These are phyloP conservation scores for Debaryomyces sp. DNA, from an alignment of 1,139 yeast genomes.

Conservation along the genomic window DNA sequence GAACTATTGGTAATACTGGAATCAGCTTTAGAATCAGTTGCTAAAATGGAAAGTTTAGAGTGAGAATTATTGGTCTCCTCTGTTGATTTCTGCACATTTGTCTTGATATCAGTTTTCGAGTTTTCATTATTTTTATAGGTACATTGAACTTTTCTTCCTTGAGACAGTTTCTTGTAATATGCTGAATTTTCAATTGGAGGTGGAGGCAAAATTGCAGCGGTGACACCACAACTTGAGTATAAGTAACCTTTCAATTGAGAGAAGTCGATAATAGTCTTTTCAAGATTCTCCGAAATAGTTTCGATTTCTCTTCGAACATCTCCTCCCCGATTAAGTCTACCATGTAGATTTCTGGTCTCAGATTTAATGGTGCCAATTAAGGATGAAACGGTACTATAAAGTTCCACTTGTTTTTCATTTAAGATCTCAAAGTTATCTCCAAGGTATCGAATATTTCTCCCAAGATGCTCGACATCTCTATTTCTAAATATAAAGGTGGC, in stretches of 20 bases:
- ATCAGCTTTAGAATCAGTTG: neutral
- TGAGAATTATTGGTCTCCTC: neutral
- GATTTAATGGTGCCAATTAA: constrained; percentile 9
- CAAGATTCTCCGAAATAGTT: constrained; percentile 10
- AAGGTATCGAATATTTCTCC: constrained; percentile 2
- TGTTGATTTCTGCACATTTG: neutral
- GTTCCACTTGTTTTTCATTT: constrained; percentile 8
- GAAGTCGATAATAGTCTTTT: constrained; percentile 15
- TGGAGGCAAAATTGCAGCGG: constrained; percentile 10
- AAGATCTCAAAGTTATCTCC: constrained; percentile 6
- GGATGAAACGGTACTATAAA: constrained; percentile 5
- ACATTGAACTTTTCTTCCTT: neutral
- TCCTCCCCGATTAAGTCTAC: constrained; percentile 21
- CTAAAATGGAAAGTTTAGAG: neutral
- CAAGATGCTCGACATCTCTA: constrained; percentile 7
- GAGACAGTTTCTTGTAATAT: neutral
- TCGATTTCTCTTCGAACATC: constrained; percentile 19
- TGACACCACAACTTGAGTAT: constrained; percentile 11
- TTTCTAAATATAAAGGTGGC: constrained; percentile 10
- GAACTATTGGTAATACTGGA: neutral
- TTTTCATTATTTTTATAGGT: neutral
- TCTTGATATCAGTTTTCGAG: neutral
- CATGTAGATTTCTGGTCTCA: constrained; percentile 15
- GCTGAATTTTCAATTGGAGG: neutral
- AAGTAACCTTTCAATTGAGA: constrained; percentile 15